phyloP scores from a whole-genome alignment of 1,284 basidiomycete species.

The Fomitopsis palustris region DNA sequence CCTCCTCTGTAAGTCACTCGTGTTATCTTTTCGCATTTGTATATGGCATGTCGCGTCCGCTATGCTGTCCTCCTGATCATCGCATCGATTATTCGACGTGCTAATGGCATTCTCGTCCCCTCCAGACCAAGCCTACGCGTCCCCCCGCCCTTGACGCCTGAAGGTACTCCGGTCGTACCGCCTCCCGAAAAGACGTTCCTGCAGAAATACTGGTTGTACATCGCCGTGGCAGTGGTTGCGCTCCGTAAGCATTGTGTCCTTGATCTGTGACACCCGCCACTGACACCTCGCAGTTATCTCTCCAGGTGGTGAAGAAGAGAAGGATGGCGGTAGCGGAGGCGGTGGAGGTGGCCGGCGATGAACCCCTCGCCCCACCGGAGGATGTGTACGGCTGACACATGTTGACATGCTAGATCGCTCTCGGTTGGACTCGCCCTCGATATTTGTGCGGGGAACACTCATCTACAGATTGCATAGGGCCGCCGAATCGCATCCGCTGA shows the following conservation, averaged over 20 bases:
- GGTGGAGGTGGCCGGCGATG: background rate
- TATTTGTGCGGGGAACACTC: background rate
- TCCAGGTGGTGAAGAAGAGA: constrained; percentile 6
- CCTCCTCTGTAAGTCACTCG: constrained; percentile 53
- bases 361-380: background rate
- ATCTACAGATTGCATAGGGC: background rate
- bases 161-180: constrained; percentile 61
- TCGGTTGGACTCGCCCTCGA: background rate
- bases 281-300: background rate
- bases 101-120: constrained; percentile 1
- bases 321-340: background rate
- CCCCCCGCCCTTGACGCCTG: constrained; percentile 62
- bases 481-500: background rate
- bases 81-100: background rate
- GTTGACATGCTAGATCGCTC: background rate
- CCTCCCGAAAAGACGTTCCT: constrained; percentile 70
- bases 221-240: constrained; percentile 55
- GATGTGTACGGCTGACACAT: background rate
- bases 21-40: constrained; percentile 1
- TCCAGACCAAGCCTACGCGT: constrained; percentile 60
- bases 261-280: background rate
- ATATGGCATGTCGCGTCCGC: background rate
- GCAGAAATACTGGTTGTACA: constrained; percentile 89
- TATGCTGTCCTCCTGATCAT: background rate
- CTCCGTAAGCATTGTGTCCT: constrained; percentile 45